A percentile compares a stretch with the other conserved stretches of the same genome.
Evolutionary conservation across 495 filamentous ascomycete genomes (phyloP).

Genomic region (Penicillium nucicola): DNA sequence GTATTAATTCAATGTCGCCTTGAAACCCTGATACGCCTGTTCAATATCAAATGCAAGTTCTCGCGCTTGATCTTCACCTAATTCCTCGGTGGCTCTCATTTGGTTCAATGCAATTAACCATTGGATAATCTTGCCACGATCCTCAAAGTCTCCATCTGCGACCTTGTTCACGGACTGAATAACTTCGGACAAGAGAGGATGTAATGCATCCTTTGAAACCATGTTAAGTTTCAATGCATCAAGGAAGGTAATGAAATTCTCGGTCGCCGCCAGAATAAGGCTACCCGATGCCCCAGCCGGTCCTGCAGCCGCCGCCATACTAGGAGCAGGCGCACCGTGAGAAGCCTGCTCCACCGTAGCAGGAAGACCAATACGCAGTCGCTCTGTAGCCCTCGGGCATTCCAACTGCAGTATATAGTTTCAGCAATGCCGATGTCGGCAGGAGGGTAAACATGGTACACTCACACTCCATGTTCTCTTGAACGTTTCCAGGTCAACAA

Average conservation of each 20-base stretch:
- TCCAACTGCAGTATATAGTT: constrained; percentile 61
- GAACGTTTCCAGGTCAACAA: constrained; percentile 89
- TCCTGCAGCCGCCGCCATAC: constrained; percentile 38
- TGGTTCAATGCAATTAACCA: constrained; percentile 97
- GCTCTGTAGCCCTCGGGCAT: constrained; percentile 88
- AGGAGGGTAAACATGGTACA: constrained; percentile 7
- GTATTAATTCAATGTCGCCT: constrained; percentile 57
- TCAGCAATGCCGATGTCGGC: constrained; percentile 3
- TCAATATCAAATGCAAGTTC: constrained; percentile 88
- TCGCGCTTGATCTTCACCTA: constrained; percentile 81
- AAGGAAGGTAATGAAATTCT: constrained; percentile 97
- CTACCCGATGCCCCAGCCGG: constrained; percentile 58
- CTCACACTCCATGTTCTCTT: constrained; percentile 87
- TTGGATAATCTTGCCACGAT: constrained; percentile 92
- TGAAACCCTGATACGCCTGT: constrained; percentile 88
- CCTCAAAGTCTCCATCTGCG: constrained; percentile 88
- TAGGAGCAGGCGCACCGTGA: constrained; percentile 36
- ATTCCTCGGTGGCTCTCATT: constrained; percentile 91
- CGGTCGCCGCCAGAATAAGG: constrained; percentile 80
- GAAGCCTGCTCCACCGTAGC: constrained; percentile 59
- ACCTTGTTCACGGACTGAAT: constrained; percentile 97
- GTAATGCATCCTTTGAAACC: constrained; percentile 90
- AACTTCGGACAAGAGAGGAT: constrained; percentile 87
- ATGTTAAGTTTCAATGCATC: constrained; percentile 88
- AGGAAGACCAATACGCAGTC: constrained; percentile 83